Conservation (phyloP, 768 basidiomycete genomes). For the Tricholoma hemisulphureum region DNA sequence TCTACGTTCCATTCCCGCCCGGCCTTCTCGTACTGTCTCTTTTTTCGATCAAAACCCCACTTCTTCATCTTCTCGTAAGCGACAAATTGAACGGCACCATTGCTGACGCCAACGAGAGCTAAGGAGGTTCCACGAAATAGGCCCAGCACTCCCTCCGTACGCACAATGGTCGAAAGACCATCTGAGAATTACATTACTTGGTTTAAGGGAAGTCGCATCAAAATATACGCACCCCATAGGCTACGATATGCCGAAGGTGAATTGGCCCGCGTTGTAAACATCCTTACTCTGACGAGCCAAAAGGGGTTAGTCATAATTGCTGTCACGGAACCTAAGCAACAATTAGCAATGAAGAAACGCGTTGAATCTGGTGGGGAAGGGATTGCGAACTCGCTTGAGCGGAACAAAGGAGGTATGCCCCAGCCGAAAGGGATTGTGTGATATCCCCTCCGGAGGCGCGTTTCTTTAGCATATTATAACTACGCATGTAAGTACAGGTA, state of each 20-base stretch:
- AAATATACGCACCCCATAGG: conserved; percentile 61
- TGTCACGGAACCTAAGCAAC: conserved; percentile 76
- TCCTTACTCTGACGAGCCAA: conserved; percentile 96
- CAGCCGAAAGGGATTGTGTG: conserved; percentile 65
- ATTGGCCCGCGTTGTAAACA: conserved; percentile 79
- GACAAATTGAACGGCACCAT: conserved; percentile 95
- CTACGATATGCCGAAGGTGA: conserved; percentile 76
- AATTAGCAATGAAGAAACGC: conserved; percentile 8
- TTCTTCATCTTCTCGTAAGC: conserved; percentile 94
- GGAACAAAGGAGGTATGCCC: conserved; percentile 81
- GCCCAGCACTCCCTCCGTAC: conserved; percentile 73
- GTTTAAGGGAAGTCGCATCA: background rate
- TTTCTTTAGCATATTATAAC: conserved; percentile 93
- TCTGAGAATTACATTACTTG: conserved; percentile 28
- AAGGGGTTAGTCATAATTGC: conserved; percentile 95
- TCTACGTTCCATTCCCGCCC: conserved; percentile 67
- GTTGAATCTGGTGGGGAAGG: conserved; percentile 11
- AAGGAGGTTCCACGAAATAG: conserved; percentile 86
- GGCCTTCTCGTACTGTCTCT: conserved; percentile 53
- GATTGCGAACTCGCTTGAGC: conserved; percentile 91
- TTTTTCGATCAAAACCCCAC: conserved; percentile 82
- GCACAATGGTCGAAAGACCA: conserved; percentile 70
- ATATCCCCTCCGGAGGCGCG: conserved; percentile 69
- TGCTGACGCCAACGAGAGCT: conserved; percentile 89
- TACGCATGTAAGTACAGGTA: conserved; percentile 26